Base-by-base conservation (phyloP, 441 rosid species). In the Kokia cookei region DNA sequence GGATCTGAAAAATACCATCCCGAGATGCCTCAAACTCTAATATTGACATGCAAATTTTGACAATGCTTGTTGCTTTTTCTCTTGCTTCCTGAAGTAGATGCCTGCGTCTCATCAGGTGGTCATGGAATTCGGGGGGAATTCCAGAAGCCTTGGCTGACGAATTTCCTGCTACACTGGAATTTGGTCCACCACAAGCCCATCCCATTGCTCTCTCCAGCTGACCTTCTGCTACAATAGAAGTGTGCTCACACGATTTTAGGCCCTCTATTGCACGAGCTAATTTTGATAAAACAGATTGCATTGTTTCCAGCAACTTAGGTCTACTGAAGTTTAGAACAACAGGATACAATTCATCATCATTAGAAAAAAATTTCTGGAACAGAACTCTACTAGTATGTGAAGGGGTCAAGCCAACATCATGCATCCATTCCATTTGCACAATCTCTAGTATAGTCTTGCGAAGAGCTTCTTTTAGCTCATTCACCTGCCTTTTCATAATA, bases 171-270 rank as follows among this genome's bases (percentile, higher is more conserved):
- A 83, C 65, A 74, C 77, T 79, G 67, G 97, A 87, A 77, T 83
- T 88, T 79, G 94, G 85, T 68, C 95, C 98, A 75, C 98, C 98
- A 69, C 98, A 95, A 76, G 99, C 98, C 99, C 98, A 95, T 65
- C 90, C 92, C 98, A 95, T 91, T 78, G 99, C 97, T 83, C 99
- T 91, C 86, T 93, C 99, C 32, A 96, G 90, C 84, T 93, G 93
- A 75, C 95, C 97, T 88, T 93, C 97, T 43, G 97, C 98, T 26
- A 84, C 78, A 69, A 85, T 40, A 81, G 97, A 93, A 82, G 82
- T 87, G 79, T 84, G 84, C 74, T 93, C 98, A 73, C 93, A 87
- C 74, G 88, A 83, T 85, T 96, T 95, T 84, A 96, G 88, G 79
- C 85, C 77, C 71, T 93, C 99, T 78, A 92, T 75, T 32, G 94